Evolutionary conservation across 129 eudicot species (phyloP).

Genomic region (Calendula officinalis): DNA sequence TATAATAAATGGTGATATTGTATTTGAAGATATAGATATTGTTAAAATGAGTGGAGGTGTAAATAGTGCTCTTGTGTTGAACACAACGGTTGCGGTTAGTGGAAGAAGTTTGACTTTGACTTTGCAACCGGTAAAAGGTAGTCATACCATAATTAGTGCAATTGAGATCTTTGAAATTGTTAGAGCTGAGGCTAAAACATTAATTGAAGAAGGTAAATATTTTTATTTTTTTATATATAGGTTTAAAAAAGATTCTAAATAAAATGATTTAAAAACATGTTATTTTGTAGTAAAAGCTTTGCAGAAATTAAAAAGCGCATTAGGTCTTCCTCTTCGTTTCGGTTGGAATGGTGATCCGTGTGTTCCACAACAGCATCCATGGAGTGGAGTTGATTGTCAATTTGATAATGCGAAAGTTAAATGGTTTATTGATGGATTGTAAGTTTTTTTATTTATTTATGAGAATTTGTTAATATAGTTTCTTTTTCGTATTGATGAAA

Average conservation of each 20-base stretch:
- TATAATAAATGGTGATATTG: conserved; percentile 61
- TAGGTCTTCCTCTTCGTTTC: conserved; percentile 92
- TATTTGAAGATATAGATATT: conserved; percentile 68
- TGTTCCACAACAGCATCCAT: conserved; percentile 96
- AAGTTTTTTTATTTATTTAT: conserved; percentile 33
- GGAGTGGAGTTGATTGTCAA: conserved; percentile 97
- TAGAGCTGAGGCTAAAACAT: conserved; percentile 74
- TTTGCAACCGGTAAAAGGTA: conserved; percentile 58
- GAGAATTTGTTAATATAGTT: background rate
- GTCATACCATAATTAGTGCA: conserved; percentile 67
- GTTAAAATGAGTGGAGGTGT: conserved; percentile 64
- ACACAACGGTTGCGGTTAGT: conserved; percentile 67
- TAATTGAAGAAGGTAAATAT: conserved; percentile 64
- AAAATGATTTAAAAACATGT: background rate
- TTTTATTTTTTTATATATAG: background rate
- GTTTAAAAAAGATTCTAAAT: conserved; percentile 6
- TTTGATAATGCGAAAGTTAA: conserved; percentile 56
- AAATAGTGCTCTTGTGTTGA: conserved; percentile 74
- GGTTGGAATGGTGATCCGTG: conserved; percentile 99
- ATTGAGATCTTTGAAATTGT: conserved; percentile 82
- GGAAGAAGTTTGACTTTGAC: conserved; percentile 83
- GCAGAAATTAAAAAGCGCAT: conserved; percentile 59
- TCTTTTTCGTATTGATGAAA: background rate
- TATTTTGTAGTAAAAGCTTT: conserved; percentile 67
- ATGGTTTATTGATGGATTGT: conserved; percentile 99